phyloP scores from a whole-genome alignment of 768 basidiomycete species.

The Suillus subaureus region DNA sequence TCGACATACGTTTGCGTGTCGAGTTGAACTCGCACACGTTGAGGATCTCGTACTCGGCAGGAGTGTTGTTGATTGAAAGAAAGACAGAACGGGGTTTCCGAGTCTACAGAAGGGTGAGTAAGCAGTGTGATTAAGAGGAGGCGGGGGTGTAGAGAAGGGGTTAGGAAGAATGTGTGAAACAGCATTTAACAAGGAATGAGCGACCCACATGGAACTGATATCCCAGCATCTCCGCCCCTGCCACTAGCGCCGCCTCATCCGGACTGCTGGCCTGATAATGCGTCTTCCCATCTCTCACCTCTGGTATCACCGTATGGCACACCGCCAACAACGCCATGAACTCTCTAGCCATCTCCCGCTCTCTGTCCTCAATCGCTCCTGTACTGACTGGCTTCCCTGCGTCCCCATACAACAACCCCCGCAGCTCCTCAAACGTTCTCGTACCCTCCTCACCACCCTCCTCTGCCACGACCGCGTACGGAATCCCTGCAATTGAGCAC shows the following conservation, averaged over 20 bases:
- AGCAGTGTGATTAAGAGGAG: neutral
- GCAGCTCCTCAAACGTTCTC: constrained; percentile 81
- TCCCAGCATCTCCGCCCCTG: constrained; percentile 89
- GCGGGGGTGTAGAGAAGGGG: neutral
- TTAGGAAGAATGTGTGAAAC: neutral
- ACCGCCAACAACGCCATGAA: constrained; percentile 87
- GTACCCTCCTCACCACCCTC: constrained; percentile 74
- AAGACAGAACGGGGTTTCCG: constrained; percentile 97
- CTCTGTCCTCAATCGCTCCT: constrained; percentile 25
- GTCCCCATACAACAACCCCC: constrained; percentile 48
- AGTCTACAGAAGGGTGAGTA: constrained; percentile 49
- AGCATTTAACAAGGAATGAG: neutral
- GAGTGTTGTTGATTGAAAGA: constrained; percentile 72
- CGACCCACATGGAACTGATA: constrained; percentile 89
- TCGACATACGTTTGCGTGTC: constrained; percentile 97
- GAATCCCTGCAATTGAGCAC: constrained; percentile 85
- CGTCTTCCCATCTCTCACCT: constrained; percentile 85
- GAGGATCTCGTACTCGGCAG: constrained; percentile 84
- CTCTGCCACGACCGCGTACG: constrained; percentile 90
- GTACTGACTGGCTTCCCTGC: constrained; percentile 27
- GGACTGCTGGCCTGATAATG: constrained; percentile 96
- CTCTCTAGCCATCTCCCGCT: constrained; percentile 61
- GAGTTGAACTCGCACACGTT: constrained; percentile 99
- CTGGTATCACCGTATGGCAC: constrained; percentile 98
- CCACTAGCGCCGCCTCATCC: constrained; percentile 94